These are phyloP conservation scores for Tulasnella sp. DNA, from an alignment of 768 basidiomycete genomes.

Conservation along the genomic window DNA sequence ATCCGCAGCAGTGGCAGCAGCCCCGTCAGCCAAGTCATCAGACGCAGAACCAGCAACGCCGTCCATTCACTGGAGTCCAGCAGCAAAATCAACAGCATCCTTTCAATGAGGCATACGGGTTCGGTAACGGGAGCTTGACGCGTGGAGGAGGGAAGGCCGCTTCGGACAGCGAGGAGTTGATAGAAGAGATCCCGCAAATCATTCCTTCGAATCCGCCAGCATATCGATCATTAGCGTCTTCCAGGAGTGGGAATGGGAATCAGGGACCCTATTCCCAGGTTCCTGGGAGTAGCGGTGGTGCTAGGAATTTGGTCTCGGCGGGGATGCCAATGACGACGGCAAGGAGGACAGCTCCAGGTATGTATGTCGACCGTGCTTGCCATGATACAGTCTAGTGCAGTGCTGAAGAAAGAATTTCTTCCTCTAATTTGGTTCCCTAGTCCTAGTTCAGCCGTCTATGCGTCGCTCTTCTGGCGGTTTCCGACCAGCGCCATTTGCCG, in stretches of 20 bases:
- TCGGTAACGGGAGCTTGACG: not conserved
- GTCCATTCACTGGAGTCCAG: not conserved
- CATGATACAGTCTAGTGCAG: not conserved
- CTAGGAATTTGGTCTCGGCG: not conserved
- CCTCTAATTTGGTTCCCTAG: not conserved
- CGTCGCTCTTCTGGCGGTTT: slow-evolving; percentile 9
- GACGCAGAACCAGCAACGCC: not conserved
- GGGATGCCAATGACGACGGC: not conserved
- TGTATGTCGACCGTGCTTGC: not conserved
- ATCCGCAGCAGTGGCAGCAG: slow-evolving; percentile 9
- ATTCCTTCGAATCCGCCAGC: not conserved
- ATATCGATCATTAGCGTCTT: not conserved
- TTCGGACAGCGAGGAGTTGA: not conserved
- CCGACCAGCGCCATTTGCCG: slow-evolving; percentile 3
- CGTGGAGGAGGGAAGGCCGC: not conserved
- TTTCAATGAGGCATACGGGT: not conserved
- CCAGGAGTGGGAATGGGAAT: not conserved
- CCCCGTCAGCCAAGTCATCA: not conserved
- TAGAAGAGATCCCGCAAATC: not conserved
- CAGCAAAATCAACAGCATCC: slow-evolving; percentile 11
- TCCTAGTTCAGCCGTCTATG: not conserved
- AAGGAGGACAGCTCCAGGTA: slow-evolving; percentile 1
- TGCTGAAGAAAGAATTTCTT: not conserved
- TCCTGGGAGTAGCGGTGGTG: not conserved
- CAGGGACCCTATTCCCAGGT: not conserved